A percentile compares a stretch with the other conserved stretches of the same genome.
phyloP scores from a whole-genome alignment of 1,284 basidiomycete genomes.

The Melampsora abietis-canadensis region DNA sequence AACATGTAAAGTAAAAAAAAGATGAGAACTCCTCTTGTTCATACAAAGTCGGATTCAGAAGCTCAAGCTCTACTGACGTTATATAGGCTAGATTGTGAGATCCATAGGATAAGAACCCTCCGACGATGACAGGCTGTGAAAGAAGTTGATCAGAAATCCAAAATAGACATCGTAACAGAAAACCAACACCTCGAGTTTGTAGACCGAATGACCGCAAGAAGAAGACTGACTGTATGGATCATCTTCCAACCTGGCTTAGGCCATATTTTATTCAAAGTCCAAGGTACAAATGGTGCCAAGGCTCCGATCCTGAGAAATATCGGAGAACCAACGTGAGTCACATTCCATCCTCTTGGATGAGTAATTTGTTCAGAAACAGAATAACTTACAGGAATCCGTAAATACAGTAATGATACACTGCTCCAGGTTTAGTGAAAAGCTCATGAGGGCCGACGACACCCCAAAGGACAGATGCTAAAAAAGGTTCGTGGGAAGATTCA shows the following conservation, averaged over 20 bases:
- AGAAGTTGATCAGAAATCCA: neutral
- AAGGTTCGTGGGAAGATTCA: too few relatives aligned
- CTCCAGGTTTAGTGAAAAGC: constrained; percentile 26
- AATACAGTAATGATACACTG: constrained; percentile 26
- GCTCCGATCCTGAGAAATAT: constrained; percentile 19
- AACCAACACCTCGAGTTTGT: too few relatives aligned
- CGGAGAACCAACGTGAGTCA: neutral
- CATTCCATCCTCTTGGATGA: too few relatives aligned
- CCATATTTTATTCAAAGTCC: constrained; percentile 31
- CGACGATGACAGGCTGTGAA: constrained; percentile 29
- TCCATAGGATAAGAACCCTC: constrained; percentile 20
- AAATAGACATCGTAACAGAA: neutral
- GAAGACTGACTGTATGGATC: constrained; percentile 29
- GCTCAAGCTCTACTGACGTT: neutral
- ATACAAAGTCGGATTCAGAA: neutral
- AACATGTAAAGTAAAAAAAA: neutral
- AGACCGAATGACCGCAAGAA: neutral
- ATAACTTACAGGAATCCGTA: constrained; percentile 35
- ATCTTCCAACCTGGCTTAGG: constrained; percentile 35
- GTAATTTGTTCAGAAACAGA: neutral
- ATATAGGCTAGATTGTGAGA: constrained; percentile 27
- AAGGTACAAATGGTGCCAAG: constrained; percentile 31
- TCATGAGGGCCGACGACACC: constrained; percentile 26
- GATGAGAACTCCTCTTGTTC: neutral
- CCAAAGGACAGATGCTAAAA: constrained; percentile 34